A percentile compares a stretch with the other conserved stretches of the same genome.
Evolutionary conservation across 495 filamentous ascomycete species (phyloP).

Genomic region (Aspergillus haitiensis): DNA sequence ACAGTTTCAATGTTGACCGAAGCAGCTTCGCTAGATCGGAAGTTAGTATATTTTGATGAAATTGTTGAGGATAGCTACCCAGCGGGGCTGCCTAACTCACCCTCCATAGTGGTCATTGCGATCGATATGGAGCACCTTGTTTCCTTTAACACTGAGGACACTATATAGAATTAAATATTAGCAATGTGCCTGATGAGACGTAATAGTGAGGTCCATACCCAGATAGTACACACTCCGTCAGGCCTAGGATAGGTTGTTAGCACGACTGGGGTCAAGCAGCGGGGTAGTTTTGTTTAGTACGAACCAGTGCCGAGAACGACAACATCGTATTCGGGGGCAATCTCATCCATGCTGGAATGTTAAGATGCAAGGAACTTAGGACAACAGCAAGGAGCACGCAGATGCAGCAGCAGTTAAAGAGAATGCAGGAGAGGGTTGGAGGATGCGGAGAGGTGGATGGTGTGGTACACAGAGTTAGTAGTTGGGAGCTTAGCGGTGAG

Average conservation of each 20-base stretch:
- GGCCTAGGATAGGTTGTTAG: constrained; percentile 57
- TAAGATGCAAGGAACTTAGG: constrained; percentile 20
- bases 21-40: constrained; percentile 72
- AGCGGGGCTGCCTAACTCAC: constrained; percentile 53
- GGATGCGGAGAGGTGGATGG: constrained; percentile 24
- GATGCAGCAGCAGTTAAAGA: constrained; percentile 6
- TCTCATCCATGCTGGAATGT: constrained; percentile 78
- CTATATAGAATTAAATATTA: constrained; percentile 40
- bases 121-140: constrained; percentile 98
- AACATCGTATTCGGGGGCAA: constrained; percentile 95
- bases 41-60: constrained; percentile 36
- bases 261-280: constrained; percentile 30
- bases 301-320: constrained; percentile 95
- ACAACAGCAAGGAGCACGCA: constrained; percentile 22
- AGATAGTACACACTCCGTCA: constrained; percentile 98
- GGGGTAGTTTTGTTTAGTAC: constrained; percentile 45
- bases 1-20: constrained; percentile 93
- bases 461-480: constrained; percentile 4
- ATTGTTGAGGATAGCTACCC: constrained; percentile 14
- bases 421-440: constrained; percentile 12
- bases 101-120: constrained; percentile 99
- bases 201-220: constrained; percentile 59
- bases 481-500: constrained; percentile 19
- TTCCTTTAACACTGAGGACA: constrained; percentile 96
- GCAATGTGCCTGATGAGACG: background rate